Percentiles rank a stretch among this genome's conserved stretches.
Conservation (phyloP, 1,284 basidiomycete species). For the Cryptococcus sp. region DNA sequence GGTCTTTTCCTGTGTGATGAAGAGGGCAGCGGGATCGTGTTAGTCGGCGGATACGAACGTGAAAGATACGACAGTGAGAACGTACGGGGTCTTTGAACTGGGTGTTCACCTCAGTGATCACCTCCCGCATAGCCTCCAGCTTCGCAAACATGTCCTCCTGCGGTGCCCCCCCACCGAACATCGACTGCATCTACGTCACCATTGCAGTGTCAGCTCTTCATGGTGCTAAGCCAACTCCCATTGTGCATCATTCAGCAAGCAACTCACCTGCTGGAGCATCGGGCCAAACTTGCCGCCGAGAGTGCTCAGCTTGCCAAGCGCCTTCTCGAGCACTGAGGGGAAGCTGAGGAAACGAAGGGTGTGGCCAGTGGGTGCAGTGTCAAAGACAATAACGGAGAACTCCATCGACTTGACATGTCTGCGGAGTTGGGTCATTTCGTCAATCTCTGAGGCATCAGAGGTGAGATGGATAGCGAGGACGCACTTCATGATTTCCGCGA, state of each 20-base stretch:
- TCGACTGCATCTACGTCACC: constrained; percentile 71
- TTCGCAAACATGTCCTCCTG: constrained; percentile 99
- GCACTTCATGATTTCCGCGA: constrained; percentile 99
- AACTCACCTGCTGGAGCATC: constrained; percentile 81
- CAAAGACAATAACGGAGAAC: constrained; percentile 98
- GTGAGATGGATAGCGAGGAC: constrained; percentile 31
- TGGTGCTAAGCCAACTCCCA: neutral
- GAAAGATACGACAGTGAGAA: constrained; percentile 17
- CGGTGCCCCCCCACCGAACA: constrained; percentile 79
- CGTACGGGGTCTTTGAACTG: constrained; percentile 97
- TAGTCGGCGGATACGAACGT: neutral
- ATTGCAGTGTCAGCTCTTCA: too few relatives aligned
- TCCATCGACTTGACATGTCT: constrained; percentile 99
- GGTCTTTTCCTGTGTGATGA: constrained; percentile 75
- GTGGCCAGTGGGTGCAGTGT: constrained; percentile 97
- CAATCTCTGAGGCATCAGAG: neutral
- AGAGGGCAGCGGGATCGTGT: neutral
- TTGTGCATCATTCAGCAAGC: neutral
- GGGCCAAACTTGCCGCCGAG: constrained; percentile 91
- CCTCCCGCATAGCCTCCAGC: constrained; percentile 91
- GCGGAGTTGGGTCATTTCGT: neutral
- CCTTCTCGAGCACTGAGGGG: constrained; percentile 96
- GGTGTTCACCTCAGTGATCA: constrained; percentile 98
- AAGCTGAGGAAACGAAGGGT: constrained; percentile 97
- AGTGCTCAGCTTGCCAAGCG: constrained; percentile 87